These are phyloP conservation scores for Cutaneotrichosporon cutaneum DNA, from an alignment of 1,284 basidiomycete genomes.

Conservation along the genomic window DNA sequence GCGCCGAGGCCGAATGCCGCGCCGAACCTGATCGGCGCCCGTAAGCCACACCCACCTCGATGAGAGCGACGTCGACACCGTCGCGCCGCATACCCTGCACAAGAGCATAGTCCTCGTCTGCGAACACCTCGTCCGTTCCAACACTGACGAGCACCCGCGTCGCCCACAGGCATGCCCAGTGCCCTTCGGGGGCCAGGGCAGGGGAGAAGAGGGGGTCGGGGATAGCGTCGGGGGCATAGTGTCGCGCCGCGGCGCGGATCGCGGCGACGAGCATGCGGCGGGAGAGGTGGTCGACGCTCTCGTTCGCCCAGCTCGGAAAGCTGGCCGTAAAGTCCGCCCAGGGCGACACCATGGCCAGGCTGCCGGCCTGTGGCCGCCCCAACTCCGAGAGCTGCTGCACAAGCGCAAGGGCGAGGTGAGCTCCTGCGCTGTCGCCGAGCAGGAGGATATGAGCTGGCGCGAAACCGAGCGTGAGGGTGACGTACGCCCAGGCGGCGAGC, in stretches of 20 bases:
- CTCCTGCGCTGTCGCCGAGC: constrained; percentile 26
- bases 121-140: constrained; percentile 42
- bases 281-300: constrained; percentile 20
- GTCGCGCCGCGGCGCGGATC: constrained; percentile 22
- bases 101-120: constrained; percentile 36
- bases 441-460: constrained; percentile 17
- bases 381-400: constrained; percentile 19
- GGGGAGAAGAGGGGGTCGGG: constrained; percentile 30
- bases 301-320: constrained; percentile 16
- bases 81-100: constrained; percentile 35
- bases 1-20: neutral
- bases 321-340: constrained; percentile 57
- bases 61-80: constrained; percentile 31
- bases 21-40: neutral
- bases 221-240: constrained; percentile 18
- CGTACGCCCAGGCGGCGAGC: constrained; percentile 24
- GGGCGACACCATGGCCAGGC: constrained; percentile 60
- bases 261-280: constrained; percentile 8
- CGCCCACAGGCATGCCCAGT: constrained; percentile 26
- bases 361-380: constrained; percentile 52
- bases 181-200: constrained; percentile 18
- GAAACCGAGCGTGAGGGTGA: constrained; percentile 18
- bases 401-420: constrained; percentile 19
- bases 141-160: constrained; percentile 36
- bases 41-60: constrained; percentile 8